A percentile compares a stretch with the other conserved stretches of the same genome.
These are phyloP conservation scores for Conoideocrella luteorostrata DNA, from an alignment of 2,329 filamentous ascomycete genomes.

Conservation along the genomic window DNA sequence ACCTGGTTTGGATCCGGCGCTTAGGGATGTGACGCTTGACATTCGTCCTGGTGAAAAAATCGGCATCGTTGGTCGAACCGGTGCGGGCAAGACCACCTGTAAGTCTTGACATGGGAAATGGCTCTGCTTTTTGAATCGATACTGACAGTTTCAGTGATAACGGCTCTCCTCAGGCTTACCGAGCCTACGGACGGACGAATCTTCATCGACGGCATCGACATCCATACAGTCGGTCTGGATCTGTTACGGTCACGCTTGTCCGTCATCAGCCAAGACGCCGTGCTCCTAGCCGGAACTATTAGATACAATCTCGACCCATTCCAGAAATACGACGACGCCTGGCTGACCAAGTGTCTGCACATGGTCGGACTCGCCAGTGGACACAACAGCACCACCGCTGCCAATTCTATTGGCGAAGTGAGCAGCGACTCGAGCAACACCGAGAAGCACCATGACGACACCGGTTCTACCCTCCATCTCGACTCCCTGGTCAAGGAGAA, in stretches of 20 bases:
- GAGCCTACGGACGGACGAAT: constrained; percentile 55
- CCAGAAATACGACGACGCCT: constrained; percentile 12
- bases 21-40: constrained; percentile 71
- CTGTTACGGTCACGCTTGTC: constrained; percentile 72
- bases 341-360: neutral
- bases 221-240: constrained; percentile 72
- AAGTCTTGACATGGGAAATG: neutral
- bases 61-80: constrained; percentile 84
- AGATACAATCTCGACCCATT: constrained; percentile 85
- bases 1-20: constrained; percentile 69
- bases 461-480: neutral
- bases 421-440: neutral
- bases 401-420: neutral
- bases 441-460: neutral
- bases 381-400: neutral
- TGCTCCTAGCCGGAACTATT: constrained; percentile 78
- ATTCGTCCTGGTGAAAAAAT: constrained; percentile 80
- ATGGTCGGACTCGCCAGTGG: neutral
- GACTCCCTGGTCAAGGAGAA: constrained; percentile 8
- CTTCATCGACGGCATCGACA: constrained; percentile 74
- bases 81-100: constrained; percentile 67
- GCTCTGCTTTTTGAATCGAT: neutral
- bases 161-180: constrained; percentile 16
- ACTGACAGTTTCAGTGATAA: constrained; percentile 2
- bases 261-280: constrained; percentile 87